Conservation (phyloP, 306 rosid species). For the Quercus dentata region DNA sequence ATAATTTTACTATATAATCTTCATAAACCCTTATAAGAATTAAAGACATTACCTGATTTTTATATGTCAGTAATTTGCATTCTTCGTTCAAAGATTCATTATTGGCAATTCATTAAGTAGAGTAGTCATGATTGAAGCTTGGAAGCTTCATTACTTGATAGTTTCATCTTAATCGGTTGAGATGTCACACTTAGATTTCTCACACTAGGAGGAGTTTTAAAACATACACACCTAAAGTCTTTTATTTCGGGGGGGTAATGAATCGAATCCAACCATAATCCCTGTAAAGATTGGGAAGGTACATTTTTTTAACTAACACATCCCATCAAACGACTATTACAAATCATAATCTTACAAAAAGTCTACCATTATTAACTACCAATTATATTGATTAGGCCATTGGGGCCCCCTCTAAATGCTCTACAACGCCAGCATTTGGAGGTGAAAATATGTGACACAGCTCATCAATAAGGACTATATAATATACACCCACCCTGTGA, state of each 20-base stretch:
- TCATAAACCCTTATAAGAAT: too few species aligned
- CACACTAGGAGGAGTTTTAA: neutral
- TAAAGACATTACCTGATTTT: too few species aligned
- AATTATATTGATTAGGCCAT: neutral
- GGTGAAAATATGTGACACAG: neutral
- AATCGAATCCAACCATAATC: slow-evolving; percentile 24
- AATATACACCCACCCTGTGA: neutral
- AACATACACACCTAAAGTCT: neutral
- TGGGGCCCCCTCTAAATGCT: neutral
- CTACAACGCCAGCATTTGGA: neutral
- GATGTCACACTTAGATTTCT: slow-evolving; percentile 31
- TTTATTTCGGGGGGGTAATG: slow-evolving; percentile 16
- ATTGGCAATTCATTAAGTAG: neutral
- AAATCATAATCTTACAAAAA: too few species aligned
- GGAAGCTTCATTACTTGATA: neutral
- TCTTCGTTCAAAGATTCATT: too few species aligned
- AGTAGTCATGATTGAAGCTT: neutral
- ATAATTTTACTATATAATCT: too few species aligned
- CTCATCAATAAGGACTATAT: neutral
- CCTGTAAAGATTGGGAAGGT: neutral
- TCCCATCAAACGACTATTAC: neutral
- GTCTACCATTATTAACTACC: neutral
- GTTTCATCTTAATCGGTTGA: slow-evolving; percentile 20
- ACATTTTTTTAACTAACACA: neutral
- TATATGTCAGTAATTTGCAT: too few species aligned